Evolutionary conservation across 1,284 basidiomycete genomes (phyloP).

Genomic region (Heterobasidion annosum): DNA sequence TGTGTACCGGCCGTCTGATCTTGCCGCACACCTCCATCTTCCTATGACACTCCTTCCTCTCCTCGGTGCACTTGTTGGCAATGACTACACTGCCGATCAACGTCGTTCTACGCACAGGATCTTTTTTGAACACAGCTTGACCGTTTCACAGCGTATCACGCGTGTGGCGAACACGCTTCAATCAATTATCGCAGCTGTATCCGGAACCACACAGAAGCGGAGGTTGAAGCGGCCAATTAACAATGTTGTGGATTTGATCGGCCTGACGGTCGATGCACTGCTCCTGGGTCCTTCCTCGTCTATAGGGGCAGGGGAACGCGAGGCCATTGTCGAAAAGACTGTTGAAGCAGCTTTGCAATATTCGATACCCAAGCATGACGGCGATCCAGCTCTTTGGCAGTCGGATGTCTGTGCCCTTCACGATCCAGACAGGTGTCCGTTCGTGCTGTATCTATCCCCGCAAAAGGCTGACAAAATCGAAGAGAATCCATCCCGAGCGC

Average conservation of each 20-base stretch:
- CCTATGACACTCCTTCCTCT: slow-evolving; percentile 72
- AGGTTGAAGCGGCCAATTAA: slow-evolving; percentile 45
- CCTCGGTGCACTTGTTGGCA: slow-evolving; percentile 80
- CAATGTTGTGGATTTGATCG: slow-evolving; percentile 70
- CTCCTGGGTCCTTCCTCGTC: slow-evolving; percentile 36
- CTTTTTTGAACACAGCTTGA: slow-evolving; percentile 59
- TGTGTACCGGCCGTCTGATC: slow-evolving; percentile 52
- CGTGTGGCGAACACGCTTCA: slow-evolving; percentile 47
- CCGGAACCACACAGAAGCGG: slow-evolving; percentile 27
- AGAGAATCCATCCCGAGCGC: slow-evolving; percentile 17
- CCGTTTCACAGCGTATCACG: slow-evolving; percentile 47
- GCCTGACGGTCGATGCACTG: slow-evolving; percentile 49
- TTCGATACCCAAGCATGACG: slow-evolving; percentile 50
- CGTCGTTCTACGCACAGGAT: slow-evolving; percentile 39
- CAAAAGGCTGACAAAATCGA: slow-evolving; percentile 20
- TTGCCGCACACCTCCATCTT: slow-evolving; percentile 61
- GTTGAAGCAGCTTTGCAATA: slow-evolving; percentile 71
- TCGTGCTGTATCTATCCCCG: slow-evolving; percentile 25
- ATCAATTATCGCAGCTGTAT: slow-evolving; percentile 35
- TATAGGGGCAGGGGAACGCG: slow-evolving; percentile 52
- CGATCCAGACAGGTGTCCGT: slow-evolving; percentile 39
- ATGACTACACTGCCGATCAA: slow-evolving; percentile 58
- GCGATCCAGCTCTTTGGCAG: slow-evolving; percentile 33
- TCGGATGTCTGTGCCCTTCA: slow-evolving; percentile 53
- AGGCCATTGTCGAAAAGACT: slow-evolving; percentile 54